Conservation (phyloP, 83 land plant species). For the Isoetes engelmannii region DNA sequence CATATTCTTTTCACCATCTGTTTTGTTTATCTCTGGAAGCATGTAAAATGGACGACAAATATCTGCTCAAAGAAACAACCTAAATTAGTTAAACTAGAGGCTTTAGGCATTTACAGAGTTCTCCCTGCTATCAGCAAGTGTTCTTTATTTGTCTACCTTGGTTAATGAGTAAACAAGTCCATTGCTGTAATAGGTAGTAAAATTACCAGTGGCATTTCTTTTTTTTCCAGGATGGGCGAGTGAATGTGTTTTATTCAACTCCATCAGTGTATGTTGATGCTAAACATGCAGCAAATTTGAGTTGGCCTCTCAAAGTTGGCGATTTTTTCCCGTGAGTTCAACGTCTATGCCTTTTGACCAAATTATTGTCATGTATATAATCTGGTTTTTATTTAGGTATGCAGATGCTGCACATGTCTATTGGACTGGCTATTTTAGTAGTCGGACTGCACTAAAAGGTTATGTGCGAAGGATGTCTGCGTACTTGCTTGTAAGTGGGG, state of each 20-base stretch:
- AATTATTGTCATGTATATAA: too few relatives aligned
- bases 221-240: slow-evolving; percentile 59
- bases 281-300: slow-evolving; percentile 52
- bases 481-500: slow-evolving; percentile 24
- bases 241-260: slow-evolving; percentile 77
- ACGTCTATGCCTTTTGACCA: neutral
- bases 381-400: slow-evolving; percentile 42
- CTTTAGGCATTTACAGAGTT: too few relatives aligned
- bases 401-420: slow-evolving; percentile 78
- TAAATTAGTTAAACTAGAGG: too few relatives aligned
- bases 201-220: too few relatives aligned
- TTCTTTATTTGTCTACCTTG: too few relatives aligned
- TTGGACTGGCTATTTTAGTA: slow-evolving; percentile 98
- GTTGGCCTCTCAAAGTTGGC: slow-evolving; percentile 63
- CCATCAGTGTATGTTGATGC: slow-evolving; percentile 74
- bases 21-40: too few relatives aligned
- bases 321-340: slow-evolving; percentile 75
- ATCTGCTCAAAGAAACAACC: too few relatives aligned
- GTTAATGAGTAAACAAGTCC: too few relatives aligned
- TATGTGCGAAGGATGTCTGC: slow-evolving; percentile 77
- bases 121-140: too few relatives aligned
- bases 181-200: too few relatives aligned
- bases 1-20: too few relatives aligned
- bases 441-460: slow-evolving; percentile 81
- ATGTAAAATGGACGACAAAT: too few relatives aligned